Conservation (phyloP, 2,329 filamentous ascomycete genomes). For the Elsinoe perseae region DNA sequence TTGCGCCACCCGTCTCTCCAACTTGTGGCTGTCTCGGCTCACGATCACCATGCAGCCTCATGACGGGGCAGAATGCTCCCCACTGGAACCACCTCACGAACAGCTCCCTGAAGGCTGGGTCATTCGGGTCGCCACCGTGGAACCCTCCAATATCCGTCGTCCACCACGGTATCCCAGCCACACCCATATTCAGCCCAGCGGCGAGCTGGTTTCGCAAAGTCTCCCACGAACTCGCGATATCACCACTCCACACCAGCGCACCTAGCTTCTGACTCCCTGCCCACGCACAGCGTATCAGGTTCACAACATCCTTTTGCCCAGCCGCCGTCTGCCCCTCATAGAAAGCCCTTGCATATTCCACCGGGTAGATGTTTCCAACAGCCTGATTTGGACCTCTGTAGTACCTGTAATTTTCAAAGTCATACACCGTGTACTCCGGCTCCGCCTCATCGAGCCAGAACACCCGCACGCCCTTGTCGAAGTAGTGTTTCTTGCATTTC, state of each 20-base stretch:
- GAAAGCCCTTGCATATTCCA: constrained; percentile 51
- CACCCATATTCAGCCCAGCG: constrained; percentile 58
- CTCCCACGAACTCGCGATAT: constrained; percentile 57
- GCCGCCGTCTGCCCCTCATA: constrained; percentile 50
- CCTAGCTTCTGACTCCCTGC: constrained; percentile 56
- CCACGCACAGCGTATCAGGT: constrained; percentile 52
- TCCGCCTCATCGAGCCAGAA: constrained; percentile 67
- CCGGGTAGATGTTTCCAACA: constrained; percentile 55
- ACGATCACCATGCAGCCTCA: constrained; percentile 59
- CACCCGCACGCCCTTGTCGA: constrained; percentile 51
- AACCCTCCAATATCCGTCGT: constrained; percentile 66
- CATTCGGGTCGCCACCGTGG: constrained; percentile 53
- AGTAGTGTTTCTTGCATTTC: constrained; percentile 54
- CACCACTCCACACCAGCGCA: constrained; percentile 59
- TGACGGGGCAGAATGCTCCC: constrained; percentile 59
- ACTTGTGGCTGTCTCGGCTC: constrained; percentile 48
- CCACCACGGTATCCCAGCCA: constrained; percentile 60
- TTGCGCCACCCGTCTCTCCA: constrained; percentile 32
- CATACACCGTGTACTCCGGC: constrained; percentile 57
- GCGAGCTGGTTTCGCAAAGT: constrained; percentile 53
- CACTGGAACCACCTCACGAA: constrained; percentile 64
- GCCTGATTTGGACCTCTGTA: constrained; percentile 46
- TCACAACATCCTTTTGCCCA: constrained; percentile 52
- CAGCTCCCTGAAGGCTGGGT: constrained; percentile 52
- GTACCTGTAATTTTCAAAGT: constrained; percentile 61